phyloP scores from a whole-genome alignment of 2,329 filamentous ascomycete species.

The Xenosphaeropsis pyriputrescens region DNA sequence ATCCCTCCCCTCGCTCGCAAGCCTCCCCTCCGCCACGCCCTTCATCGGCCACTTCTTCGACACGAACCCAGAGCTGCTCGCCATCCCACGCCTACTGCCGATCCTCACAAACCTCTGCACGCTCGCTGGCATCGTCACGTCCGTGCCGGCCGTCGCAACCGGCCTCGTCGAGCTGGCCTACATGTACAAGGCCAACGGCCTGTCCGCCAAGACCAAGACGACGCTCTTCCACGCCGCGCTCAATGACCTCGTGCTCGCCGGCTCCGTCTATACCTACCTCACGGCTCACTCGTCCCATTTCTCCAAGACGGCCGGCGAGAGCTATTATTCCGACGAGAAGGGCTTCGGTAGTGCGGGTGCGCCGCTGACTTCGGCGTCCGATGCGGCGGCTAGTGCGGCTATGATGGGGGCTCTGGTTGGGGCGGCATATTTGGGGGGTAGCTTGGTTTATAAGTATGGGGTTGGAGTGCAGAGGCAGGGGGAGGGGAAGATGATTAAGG shows the following conservation, averaged over 20 bases:
- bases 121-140: slow-evolving; percentile 4
- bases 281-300: not conserved
- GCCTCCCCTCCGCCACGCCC: too few species aligned
- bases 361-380: not conserved
- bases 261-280: slow-evolving; percentile 5
- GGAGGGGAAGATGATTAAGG: slow-evolving; percentile 1
- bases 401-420: slow-evolving; percentile 1
- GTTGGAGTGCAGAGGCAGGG: slow-evolving; percentile 8
- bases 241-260: slow-evolving; percentile 5
- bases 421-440: slow-evolving; percentile 6
- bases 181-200: not conserved
- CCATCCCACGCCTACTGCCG: slow-evolving; percentile 1
- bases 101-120: slow-evolving; percentile 4
- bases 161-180: slow-evolving; percentile 4
- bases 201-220: slow-evolving; percentile 3
- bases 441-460: slow-evolving; percentile 5
- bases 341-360: not conserved
- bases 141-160: slow-evolving; percentile 5
- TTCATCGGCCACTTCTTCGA: too few species aligned
- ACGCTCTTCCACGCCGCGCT: slow-evolving; percentile 4
- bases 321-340: too few species aligned
- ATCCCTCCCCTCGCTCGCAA: not conserved
- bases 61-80: too few species aligned
- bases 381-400: slow-evolving; percentile 2
- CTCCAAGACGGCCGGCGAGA: too few species aligned